A percentile compares a stretch with the other conserved stretches of the same genome.
These are phyloP conservation scores for Tranzscheliella williamsii DNA, from an alignment of 1,284 basidiomycete species.

Conservation along the genomic window DNA sequence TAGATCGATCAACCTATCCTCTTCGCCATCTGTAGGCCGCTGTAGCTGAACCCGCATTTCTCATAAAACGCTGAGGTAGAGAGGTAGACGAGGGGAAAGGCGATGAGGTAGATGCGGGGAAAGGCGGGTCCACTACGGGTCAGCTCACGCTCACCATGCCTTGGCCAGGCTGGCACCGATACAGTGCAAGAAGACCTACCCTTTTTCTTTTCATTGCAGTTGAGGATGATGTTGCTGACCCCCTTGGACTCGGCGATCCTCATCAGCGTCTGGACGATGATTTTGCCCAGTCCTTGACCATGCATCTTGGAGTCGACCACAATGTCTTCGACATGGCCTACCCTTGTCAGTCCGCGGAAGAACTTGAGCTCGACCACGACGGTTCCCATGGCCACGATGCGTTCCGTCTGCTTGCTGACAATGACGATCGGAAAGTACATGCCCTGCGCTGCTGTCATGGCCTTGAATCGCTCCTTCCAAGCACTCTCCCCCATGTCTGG, in stretches of 20 bases:
- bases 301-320: constrained; percentile 83
- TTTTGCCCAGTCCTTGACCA: constrained; percentile 84
- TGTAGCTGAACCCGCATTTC: constrained; percentile 74
- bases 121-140: too few relatives aligned
- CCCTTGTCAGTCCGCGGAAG: constrained; percentile 75
- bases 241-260: constrained; percentile 74
- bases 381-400: constrained; percentile 82
- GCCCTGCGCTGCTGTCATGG: constrained; percentile 17
- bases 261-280: constrained; percentile 79
- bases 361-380: constrained; percentile 92
- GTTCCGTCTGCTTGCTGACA: constrained; percentile 73
- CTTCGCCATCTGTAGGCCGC: constrained; percentile 55
- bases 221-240: constrained; percentile 93
- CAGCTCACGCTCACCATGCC: too few relatives aligned
- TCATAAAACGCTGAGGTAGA: constrained; percentile 93
- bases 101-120: too few relatives aligned
- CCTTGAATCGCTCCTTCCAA: constrained; percentile 46
- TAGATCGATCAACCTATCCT: too few relatives aligned
- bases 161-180: too few relatives aligned
- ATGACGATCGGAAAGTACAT: constrained; percentile 82
- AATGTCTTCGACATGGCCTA: constrained; percentile 97
- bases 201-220: constrained; percentile 87
- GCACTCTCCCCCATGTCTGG: constrained; percentile 75
- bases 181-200: constrained; percentile 75
- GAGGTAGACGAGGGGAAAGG: too few relatives aligned